Evolutionary conservation across 331 rosid genomes (phyloP).

Genomic region (Cucumis variabilis): DNA sequence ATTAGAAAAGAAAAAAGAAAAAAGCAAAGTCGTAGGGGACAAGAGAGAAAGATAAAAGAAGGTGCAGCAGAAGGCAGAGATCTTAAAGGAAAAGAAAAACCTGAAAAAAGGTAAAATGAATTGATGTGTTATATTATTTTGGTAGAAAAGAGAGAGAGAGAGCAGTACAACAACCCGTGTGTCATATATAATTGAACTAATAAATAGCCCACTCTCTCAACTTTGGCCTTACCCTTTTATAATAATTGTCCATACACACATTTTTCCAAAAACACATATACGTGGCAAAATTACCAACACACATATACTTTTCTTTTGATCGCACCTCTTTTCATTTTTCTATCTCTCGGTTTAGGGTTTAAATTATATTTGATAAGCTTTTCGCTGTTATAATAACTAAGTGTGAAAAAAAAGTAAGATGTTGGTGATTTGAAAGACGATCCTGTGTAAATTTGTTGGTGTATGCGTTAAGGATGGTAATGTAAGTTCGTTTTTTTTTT

Average conservation of each 20-base stretch:
- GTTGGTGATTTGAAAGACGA: neutral
- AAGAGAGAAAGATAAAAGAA: slow-evolving; percentile 1
- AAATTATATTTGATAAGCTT: no score
- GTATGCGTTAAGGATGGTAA: neutral
- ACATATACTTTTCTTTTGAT: neutral
- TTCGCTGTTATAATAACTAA: neutral
- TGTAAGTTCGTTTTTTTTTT: no score
- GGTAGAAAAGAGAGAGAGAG: neutral
- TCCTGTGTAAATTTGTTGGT: neutral
- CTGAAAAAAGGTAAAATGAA: neutral
- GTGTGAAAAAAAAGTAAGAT: neutral
- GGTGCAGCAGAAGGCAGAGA: neutral
- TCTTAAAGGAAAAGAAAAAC: neutral
- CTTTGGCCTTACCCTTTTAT: neutral
- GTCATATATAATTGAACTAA: slow-evolving; percentile 3
- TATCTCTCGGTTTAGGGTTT: neutral
- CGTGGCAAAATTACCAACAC: neutral
- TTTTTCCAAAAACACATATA: neutral
- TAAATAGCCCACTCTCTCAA: neutral
- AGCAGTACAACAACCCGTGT: slow-evolving; percentile 15
- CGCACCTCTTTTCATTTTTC: neutral
- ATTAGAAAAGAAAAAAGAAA: no score
- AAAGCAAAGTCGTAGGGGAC: neutral
- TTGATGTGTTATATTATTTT: neutral
- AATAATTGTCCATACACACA: neutral